Evolutionary conservation across 2,329 filamentous ascomycete genomes (phyloP).

Genomic region (Fusarium staphyleae): DNA sequence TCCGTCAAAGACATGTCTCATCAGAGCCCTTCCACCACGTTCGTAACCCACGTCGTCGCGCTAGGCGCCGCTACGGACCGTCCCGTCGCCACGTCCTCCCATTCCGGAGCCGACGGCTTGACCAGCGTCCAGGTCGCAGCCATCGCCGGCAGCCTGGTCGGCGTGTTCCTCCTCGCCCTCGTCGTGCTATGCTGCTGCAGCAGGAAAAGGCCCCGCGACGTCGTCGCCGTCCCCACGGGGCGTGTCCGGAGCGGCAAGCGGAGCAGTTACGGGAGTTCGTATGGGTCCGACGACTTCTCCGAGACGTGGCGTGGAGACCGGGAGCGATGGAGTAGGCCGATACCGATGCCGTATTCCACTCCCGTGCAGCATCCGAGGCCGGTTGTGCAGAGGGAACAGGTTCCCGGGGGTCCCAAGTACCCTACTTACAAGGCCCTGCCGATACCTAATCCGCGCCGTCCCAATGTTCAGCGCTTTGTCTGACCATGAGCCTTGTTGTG

Average conservation of each 20-base stretch:
- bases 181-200: slow-evolving; percentile 45
- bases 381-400: slow-evolving; percentile 32
- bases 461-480: not conserved
- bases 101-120: slow-evolving; percentile 36
- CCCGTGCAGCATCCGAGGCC: slow-evolving; percentile 30
- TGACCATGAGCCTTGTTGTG: not conserved
- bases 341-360: slow-evolving; percentile 16
- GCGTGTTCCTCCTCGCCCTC: slow-evolving; percentile 46
- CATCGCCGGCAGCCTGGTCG: slow-evolving; percentile 51
- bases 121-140: slow-evolving; percentile 50
- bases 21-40: slow-evolving; percentile 41
- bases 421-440: slow-evolving; percentile 47
- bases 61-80: slow-evolving; percentile 30
- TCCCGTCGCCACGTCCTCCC: slow-evolving; percentile 23
- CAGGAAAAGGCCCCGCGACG: slow-evolving; percentile 4
- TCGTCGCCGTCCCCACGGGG: not conserved
- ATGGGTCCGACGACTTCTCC: slow-evolving; percentile 23
- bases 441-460: slow-evolving; percentile 43
- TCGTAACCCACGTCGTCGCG: slow-evolving; percentile 48
- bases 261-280: slow-evolving; percentile 22
- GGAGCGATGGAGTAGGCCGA: slow-evolving; percentile 18
- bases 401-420: slow-evolving; percentile 46
- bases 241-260: slow-evolving; percentile 13
- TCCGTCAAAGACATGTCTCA: slow-evolving; percentile 38
- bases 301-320: slow-evolving; percentile 5